phyloP scores from a whole-genome alignment of 2,329 filamentous ascomycete species.

The Colletotrichum filicis region DNA sequence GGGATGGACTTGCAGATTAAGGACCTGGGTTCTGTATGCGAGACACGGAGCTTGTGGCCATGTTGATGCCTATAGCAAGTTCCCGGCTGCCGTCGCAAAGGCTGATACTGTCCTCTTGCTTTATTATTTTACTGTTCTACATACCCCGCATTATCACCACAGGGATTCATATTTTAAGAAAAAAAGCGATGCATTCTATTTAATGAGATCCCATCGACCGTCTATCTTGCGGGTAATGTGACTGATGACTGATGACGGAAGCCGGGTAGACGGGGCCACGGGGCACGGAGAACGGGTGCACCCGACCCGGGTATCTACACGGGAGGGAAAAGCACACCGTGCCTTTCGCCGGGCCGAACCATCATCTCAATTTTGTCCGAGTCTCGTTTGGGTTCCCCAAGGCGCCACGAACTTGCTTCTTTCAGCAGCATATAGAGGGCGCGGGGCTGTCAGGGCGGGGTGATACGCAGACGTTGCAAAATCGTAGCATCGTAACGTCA shows the following conservation, averaged over 20 bases:
- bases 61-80: neutral
- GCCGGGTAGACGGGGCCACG: neutral
- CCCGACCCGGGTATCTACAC: neutral
- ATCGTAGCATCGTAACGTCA: neutral
- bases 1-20: neutral
- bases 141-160: neutral
- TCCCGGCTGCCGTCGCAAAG: neutral
- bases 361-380: neutral
- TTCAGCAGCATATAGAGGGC: neutral
- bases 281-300: neutral
- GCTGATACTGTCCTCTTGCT: neutral
- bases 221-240: neutral
- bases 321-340: neutral
- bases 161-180: neutral
- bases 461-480: neutral
- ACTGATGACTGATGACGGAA: neutral
- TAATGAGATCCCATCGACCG: neutral
- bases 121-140: neutral
- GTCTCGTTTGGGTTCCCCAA: neutral
- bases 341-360: neutral
- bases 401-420: neutral
- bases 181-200: neutral
- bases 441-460: no score
- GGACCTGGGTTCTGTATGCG: neutral
- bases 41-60: neutral